These are phyloP conservation scores for Candida palmyrensis DNA, from an alignment of 805 yeast species.

Conservation along the genomic window DNA sequence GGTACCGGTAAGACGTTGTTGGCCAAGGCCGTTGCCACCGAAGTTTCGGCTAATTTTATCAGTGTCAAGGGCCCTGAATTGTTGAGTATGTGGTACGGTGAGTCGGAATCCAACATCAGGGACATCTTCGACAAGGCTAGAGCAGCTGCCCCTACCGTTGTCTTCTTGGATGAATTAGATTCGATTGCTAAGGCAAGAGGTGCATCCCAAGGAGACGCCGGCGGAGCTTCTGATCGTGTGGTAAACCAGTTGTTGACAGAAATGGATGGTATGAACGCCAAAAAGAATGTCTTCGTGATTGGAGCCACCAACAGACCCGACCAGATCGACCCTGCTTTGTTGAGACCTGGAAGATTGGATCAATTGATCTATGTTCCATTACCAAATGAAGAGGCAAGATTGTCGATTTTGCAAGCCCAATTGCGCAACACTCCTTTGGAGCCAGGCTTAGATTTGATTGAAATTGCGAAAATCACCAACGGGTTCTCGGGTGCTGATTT, in stretches of 20 bases:
- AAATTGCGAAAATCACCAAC: conserved; percentile 89
- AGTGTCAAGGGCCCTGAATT: conserved; percentile 97
- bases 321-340: conserved; percentile 96
- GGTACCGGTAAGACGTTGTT: conserved; percentile 99
- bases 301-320: conserved; percentile 99
- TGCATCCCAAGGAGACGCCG: conserved; percentile 79
- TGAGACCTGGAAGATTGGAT: conserved; percentile 98
- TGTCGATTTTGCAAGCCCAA: conserved; percentile 91
- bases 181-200: conserved; percentile 98
- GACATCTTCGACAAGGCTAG: conserved; percentile 98
- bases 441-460: conserved; percentile 85
- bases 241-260: conserved; percentile 94
- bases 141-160: conserved; percentile 99
- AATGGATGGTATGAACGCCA: conserved; percentile 99
- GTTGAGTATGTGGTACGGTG: conserved; percentile 99
- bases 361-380: conserved; percentile 97
- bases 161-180: conserved; percentile 96
- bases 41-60: conserved; percentile 96
- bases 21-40: conserved; percentile 99
- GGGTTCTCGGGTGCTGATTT: conserved; percentile 99
- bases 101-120: conserved; percentile 94
- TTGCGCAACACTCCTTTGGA: conserved; percentile 97
- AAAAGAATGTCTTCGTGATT: conserved; percentile 96
- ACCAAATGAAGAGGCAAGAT: conserved; percentile 93
- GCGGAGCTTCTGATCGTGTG: conserved; percentile 95